A percentile compares a stretch with the other conserved stretches of the same genome.
phyloP scores from a whole-genome alignment of 208 protist species.

The Acanthamoeba divionensis region DNA sequence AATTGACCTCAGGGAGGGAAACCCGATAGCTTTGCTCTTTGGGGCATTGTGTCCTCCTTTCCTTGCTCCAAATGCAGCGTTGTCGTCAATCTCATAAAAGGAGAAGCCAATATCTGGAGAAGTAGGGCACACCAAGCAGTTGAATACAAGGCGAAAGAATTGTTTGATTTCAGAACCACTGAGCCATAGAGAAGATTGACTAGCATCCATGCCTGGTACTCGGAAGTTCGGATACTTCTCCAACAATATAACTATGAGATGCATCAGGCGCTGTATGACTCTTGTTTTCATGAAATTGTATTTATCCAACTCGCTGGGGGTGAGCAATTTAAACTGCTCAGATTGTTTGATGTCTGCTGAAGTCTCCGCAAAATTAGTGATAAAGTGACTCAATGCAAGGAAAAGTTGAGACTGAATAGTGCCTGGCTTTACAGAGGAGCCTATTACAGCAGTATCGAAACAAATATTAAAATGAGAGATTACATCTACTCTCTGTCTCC shows the following conservation, averaged over 20 bases:
- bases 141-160: conserved; percentile 3
- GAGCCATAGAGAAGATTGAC: neutral
- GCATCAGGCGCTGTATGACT: conserved; percentile 60
- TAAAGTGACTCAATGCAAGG: conserved; percentile 6
- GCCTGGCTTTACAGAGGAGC: no score
- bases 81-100: conserved; percentile 9
- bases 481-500: neutral
- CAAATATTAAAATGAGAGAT: neutral
- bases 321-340: conserved; percentile 54
- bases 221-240: conserved; percentile 55
- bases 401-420: neutral
- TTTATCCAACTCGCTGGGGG: conserved; percentile 59
- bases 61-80: neutral
- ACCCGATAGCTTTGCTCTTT: neutral
- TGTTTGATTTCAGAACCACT: neutral
- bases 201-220: neutral
- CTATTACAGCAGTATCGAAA: neutral
- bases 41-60: neutral
- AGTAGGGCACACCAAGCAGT: conserved; percentile 17
- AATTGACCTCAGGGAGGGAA: neutral
- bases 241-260: conserved; percentile 61
- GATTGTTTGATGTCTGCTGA: conserved; percentile 8
- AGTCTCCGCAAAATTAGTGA: neutral
- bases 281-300: conserved; percentile 64
- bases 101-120: neutral